Evolutionary conservation across 2,329 filamentous ascomycete genomes (phyloP), one percentile per base, ranked within the genome.

Genomic region (Shiraia sp.): DNA sequence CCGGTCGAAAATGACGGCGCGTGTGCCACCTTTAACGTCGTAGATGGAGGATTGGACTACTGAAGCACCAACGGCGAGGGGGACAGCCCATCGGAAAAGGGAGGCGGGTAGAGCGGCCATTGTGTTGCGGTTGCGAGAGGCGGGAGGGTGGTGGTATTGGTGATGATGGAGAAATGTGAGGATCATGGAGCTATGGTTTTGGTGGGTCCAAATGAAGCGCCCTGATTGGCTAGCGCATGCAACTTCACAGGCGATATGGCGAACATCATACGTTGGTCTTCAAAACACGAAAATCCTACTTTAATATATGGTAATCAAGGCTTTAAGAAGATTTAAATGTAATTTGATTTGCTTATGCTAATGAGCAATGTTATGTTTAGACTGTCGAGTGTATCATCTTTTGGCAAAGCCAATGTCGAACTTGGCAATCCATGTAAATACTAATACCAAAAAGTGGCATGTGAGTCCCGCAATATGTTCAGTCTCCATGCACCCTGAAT

Each of bases 1-100:
- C 53, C 93, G 81, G 78, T 99, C 95, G 78, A 99, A 99, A 77
- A 99, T 99, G 75, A 99, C 91, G 49, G 93, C 93, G 65, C 93
- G 85, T 51, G 86, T 87, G 61, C 93, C 93, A 69, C 93, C 93
- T 71, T 90, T 91, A 69, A 99, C 93, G 73, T 99, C 93, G 84
- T 96, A 99, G 51, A 99, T 82, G 45, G 90, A 89, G 54, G 88
- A 81, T 71, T 90, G 86, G 55, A 82, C 75, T 47, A 92, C 64
- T 42, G 82, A 79, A 57, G 82, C 75, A 58, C 79, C 88, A 57
- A 88, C 71, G 47, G 87, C 83, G 42, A 82, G 79, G 32, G 92
- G 91, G 39, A 96, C 74, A 51, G 88, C 88, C 69, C 78, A 79
- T 43, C 65, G 64, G 54, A 68, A 68, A 37, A 68, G 55, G n/a